Evolutionary conservation across 2,329 filamentous ascomycete genomes (phyloP), one percentile per base, ranked within the genome.

Genomic region (Venturia oleaginea): DNA sequence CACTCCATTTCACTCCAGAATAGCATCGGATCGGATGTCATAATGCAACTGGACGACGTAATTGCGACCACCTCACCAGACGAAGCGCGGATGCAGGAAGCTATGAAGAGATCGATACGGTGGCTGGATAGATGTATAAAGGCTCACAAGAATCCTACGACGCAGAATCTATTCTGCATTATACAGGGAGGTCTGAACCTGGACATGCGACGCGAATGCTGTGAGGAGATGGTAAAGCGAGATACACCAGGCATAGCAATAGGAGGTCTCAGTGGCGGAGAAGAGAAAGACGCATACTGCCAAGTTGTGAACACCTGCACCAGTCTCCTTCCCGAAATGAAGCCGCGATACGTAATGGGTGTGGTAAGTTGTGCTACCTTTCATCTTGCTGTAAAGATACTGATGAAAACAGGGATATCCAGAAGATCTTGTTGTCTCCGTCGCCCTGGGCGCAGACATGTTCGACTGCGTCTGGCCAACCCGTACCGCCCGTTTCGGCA

Each of bases 401-500:
- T 70, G n/a, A 74, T 15, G 60, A 13, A 32, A 32, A 32, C 63
- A 84, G 82, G 92, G 94, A 15, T 99, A 97, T 75, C 94, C 94
- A 1, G 94, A 97, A 78, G 94, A 99, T 72, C 81, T 99, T 64
- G 85, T 99, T 1, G 92, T 99, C 46, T 95, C 91, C 63, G 87
- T 97, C 4, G 94, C 94, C 1, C 82, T 99, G 0, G 94, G 94
- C 3, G 94, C 94, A 60, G 94, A 99, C 77, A 99, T 99, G 94
- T 99, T 99, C 74, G 94, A 99, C 77, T 99, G 95, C 73, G 94
- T 99, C 7, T 99, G 94, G 94, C 95, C 94, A 1, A 97, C 94
- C 4, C 27, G 51, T 15, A 40, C 57, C 13, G 64, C 85, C 73
- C 86, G 94, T 40, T 99, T 99, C 72, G 94, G 95, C 66, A 97